Conservation (phyloP, 2,329 filamentous ascomycete species). For the Nemania abortiva region DNA sequence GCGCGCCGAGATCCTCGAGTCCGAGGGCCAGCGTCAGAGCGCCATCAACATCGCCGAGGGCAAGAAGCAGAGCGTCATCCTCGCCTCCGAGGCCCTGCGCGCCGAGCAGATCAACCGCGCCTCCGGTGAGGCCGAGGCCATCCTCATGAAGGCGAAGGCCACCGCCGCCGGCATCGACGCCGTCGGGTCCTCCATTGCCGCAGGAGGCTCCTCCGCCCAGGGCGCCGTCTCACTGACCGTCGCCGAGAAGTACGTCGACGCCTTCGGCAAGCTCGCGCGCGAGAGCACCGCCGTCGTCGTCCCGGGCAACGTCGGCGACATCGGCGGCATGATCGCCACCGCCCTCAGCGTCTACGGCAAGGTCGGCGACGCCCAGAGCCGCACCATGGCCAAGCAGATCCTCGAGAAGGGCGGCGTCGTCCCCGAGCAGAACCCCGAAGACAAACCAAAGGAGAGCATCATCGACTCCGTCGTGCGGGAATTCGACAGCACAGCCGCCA, state of each 20-base stretch:
- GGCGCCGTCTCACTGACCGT: slow-evolving; percentile 87
- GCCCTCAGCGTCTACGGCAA: slow-evolving; percentile 96
- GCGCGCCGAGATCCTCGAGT: slow-evolving; percentile 96
- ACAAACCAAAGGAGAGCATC: slow-evolving; percentile 38
- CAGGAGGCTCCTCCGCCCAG: slow-evolving; percentile 81
- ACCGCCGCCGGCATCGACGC: slow-evolving; percentile 90
- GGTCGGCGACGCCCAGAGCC: slow-evolving; percentile 83
- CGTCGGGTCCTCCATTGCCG: slow-evolving; percentile 79
- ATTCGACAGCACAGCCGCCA: slow-evolving; percentile 50
- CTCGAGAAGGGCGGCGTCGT: slow-evolving; percentile 51
- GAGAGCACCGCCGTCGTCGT: slow-evolving; percentile 97
- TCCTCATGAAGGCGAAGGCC: slow-evolving; percentile 84
- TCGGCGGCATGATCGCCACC: slow-evolving; percentile 95
- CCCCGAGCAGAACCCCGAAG: slow-evolving; percentile 27
- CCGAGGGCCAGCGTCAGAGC: slow-evolving; percentile 94
- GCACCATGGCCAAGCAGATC: slow-evolving; percentile 69
- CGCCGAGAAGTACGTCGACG: slow-evolving; percentile 97
- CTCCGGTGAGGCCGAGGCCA: slow-evolving; percentile 93
- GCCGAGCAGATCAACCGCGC: slow-evolving; percentile 95
- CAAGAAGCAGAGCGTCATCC: slow-evolving; percentile 94
- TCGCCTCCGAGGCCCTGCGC: slow-evolving; percentile 91
- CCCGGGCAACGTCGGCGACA: slow-evolving; percentile 95
- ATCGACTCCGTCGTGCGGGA: slow-evolving; percentile 51
- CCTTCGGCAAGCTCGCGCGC: slow-evolving; percentile 91
- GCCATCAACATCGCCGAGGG: slow-evolving; percentile 99